Evolutionary conservation across 2,329 filamentous ascomycete species (phyloP).

Genomic region (Fusarium verrucosum): DNA sequence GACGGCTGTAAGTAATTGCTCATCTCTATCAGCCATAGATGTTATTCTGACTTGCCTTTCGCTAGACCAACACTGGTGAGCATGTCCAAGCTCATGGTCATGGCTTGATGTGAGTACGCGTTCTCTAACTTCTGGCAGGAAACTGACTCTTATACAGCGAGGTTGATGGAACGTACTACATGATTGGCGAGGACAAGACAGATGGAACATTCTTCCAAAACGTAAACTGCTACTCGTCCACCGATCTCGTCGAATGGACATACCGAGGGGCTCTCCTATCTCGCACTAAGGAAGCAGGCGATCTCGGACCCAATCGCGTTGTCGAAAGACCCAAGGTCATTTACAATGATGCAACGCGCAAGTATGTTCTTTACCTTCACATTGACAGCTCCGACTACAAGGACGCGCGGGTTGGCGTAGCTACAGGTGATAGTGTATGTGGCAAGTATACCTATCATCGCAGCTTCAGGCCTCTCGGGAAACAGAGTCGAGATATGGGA

Average conservation of each 20-base stretch:
- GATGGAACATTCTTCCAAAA: slow-evolving; percentile 69
- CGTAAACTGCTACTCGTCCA: slow-evolving; percentile 73
- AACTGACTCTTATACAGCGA: slow-evolving; percentile 9
- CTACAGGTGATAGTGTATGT: slow-evolving; percentile 66
- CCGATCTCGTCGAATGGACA: slow-evolving; percentile 70
- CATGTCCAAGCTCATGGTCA: slow-evolving; percentile 74
- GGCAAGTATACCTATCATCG: slow-evolving; percentile 61
- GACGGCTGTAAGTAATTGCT: slow-evolving; percentile 50
- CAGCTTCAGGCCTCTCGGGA: slow-evolving; percentile 50
- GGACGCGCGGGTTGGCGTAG: slow-evolving; percentile 72
- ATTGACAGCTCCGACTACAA: slow-evolving; percentile 69
- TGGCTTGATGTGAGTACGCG: slow-evolving; percentile 61
- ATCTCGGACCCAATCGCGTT: slow-evolving; percentile 69
- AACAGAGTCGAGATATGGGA: slow-evolving; percentile 64
- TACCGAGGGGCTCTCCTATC: slow-evolving; percentile 68
- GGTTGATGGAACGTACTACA: slow-evolving; percentile 68
- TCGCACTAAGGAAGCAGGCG: slow-evolving; percentile 54
- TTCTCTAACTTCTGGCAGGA: fast-evolving
- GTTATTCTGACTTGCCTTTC: fast-evolving
- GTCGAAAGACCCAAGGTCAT: slow-evolving; percentile 75
- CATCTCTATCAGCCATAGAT: fast-evolving
- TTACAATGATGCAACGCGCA: slow-evolving; percentile 69
- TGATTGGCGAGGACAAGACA: slow-evolving; percentile 76
- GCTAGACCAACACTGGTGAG: slow-evolving; percentile 55
- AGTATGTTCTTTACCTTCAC: slow-evolving; percentile 76